Base-by-base conservation (phyloP, 106 monocot genomes). In the Iris macrosiphon region DNA sequence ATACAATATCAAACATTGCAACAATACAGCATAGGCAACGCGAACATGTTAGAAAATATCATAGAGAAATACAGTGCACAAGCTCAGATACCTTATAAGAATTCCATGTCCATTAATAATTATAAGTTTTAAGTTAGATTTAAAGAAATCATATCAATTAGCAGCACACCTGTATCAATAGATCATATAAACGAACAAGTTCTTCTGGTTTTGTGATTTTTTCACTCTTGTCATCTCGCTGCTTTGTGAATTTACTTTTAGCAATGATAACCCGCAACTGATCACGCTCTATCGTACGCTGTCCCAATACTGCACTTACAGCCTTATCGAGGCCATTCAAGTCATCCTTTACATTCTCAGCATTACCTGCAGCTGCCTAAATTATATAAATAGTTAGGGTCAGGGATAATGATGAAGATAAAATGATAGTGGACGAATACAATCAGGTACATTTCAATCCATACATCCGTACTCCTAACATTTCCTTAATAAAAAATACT, bases 301-400 rank as follows among this genome's bases (percentile, higher is more conserved):
- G 88, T 34, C 93, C 93, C 52, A 93, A 64, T 23, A 81, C 74
- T 52, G 81, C 84, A 84, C 84, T 88, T 57, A 88, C 84, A 39
- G 93, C 88, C 72, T 88, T 93, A 62, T 93, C 93, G 30, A 93
- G 83, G 31, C 93, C 93, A 81, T 83, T 93, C 49, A 93, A 59
- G 16, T 88, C 83, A 80, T 88, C 87, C 73, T 78, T 93, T 55
- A 93, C 80, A 70, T 80, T 75, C 48, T 93, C 93, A 35, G 83
- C 70, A 68, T 74, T 93, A 23, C 88, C 80, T 40, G 88, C 87
- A 70, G 73, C 48, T 50, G 63, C 78, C 98, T 99, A 57, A 65
- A 67, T 57, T 80, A 37, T 49, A 42, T 31, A 66, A 46, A 40
- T n/a, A 22, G 45, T 65, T 56, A 74, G 55, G 15, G n/a, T n/a